A percentile compares a stretch with the other conserved stretches of the same genome.
Conservation (phyloP, 2,329 filamentous ascomycete genomes). For the Capronia americana region DNA sequence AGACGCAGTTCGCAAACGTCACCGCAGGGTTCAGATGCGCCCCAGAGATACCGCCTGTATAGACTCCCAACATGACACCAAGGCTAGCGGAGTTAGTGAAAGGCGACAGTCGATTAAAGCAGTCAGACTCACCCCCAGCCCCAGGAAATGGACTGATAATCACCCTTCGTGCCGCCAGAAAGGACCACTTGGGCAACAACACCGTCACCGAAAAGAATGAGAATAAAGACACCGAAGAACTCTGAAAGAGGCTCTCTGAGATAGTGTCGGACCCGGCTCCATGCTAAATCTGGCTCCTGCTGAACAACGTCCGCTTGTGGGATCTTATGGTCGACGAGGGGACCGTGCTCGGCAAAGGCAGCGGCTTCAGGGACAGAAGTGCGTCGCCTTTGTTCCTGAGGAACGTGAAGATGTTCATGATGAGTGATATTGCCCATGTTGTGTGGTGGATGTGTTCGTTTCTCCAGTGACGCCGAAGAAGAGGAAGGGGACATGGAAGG, state of each 20-base stretch:
- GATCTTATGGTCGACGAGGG: slow-evolving; percentile 45
- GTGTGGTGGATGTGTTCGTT: slow-evolving; percentile 11
- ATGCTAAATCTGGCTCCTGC: slow-evolving; percentile 48
- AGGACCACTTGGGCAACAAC: slow-evolving; percentile 73
- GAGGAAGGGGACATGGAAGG: slow-evolving; percentile 28
- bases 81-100: slow-evolving; percentile 57
- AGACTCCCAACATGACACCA: slow-evolving; percentile 73
- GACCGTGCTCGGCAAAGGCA: slow-evolving; percentile 43
- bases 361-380: slow-evolving; percentile 27
- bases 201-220: slow-evolving; percentile 74
- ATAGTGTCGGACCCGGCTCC: slow-evolving; percentile 60
- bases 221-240: slow-evolving; percentile 71
- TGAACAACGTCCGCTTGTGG: slow-evolving; percentile 42
- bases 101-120: not conserved
- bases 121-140: slow-evolving; percentile 52
- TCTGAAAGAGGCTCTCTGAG: slow-evolving; percentile 68
- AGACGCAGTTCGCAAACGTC: slow-evolving; percentile 73
- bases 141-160: slow-evolving; percentile 61
- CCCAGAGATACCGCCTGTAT: slow-evolving; percentile 64
- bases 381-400: slow-evolving; percentile 26
- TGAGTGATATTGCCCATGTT: slow-evolving; percentile 29
- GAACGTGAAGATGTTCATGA: slow-evolving; percentile 25
- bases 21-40: slow-evolving; percentile 75
- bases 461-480: slow-evolving; percentile 25
- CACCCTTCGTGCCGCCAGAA: slow-evolving; percentile 53